Conservation (phyloP, 2,329 filamentous ascomycete genomes). For the Paraphoma chrysanthemicola region DNA sequence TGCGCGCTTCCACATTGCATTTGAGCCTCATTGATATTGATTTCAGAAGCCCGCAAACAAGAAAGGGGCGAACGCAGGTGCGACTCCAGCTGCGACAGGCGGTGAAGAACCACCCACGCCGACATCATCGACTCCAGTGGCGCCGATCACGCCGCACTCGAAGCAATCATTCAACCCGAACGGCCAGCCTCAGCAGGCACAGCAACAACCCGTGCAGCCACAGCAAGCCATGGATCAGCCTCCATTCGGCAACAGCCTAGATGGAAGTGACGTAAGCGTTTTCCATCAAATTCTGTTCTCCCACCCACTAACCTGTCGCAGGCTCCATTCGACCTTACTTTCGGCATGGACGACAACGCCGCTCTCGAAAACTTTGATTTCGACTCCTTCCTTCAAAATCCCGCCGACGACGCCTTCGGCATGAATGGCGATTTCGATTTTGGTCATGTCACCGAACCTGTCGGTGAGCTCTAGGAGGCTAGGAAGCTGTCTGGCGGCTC, state of each 20-base stretch:
- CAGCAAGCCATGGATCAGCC: slow-evolving; percentile 45
- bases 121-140: slow-evolving; percentile 57
- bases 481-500: neutral
- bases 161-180: slow-evolving; percentile 47
- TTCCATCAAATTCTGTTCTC: neutral
- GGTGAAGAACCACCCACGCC: slow-evolving; percentile 57
- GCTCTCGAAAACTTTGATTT: slow-evolving; percentile 73
- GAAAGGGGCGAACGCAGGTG: slow-evolving; percentile 46
- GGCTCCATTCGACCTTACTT: slow-evolving; percentile 48
- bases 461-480: slow-evolving; percentile 8
- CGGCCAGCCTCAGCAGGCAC: slow-evolving; percentile 34
- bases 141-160: slow-evolving; percentile 56
- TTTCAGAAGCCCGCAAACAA: slow-evolving; percentile 50
- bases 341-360: slow-evolving; percentile 58
- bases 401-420: slow-evolving; percentile 52
- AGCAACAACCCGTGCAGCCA: slow-evolving; percentile 27
- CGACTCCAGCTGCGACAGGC: slow-evolving; percentile 51
- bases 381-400: slow-evolving; percentile 69
- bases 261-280: slow-evolving; percentile 40
- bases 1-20: slow-evolving; percentile 26
- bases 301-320: slow-evolving; percentile 37
- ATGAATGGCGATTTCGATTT: slow-evolving; percentile 45
- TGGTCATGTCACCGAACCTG: slow-evolving; percentile 40
- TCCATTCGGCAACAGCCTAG: slow-evolving; percentile 49
- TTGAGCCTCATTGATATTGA: slow-evolving; percentile 45